phyloP scores from a whole-genome alignment of 495 filamentous ascomycete genomes.

The Lasiosphaeriaceae sp. region DNA sequence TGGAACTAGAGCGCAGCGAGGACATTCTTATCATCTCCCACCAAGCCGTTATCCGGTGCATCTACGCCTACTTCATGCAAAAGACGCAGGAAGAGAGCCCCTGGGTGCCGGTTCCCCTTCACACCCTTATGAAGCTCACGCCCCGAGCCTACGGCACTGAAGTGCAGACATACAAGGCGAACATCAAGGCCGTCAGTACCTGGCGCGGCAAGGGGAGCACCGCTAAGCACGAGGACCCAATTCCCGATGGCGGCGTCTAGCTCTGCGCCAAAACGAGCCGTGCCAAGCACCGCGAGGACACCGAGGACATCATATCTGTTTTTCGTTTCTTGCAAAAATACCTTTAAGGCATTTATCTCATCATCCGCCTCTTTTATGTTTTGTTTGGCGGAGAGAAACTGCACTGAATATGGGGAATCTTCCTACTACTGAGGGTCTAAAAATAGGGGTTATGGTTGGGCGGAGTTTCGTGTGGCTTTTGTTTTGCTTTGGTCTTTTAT shows the following conservation, averaged over 20 bases:
- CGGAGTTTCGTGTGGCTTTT: too few relatives aligned
- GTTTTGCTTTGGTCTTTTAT: too few relatives aligned
- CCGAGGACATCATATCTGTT: too few relatives aligned
- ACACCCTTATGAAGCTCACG: slow-evolving; percentile 93
- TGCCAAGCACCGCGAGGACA: too few relatives aligned
- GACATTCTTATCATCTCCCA: slow-evolving; percentile 98
- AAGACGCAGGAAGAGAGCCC: slow-evolving; percentile 85
- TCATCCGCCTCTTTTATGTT: too few relatives aligned
- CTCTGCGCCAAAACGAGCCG: not conserved
- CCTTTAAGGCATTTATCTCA: too few relatives aligned
- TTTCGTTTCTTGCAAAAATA: too few relatives aligned
- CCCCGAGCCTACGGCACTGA: slow-evolving; percentile 91
- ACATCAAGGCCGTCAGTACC: slow-evolving; percentile 91
- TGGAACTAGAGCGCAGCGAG: slow-evolving; percentile 93
- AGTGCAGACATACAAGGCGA: slow-evolving; percentile 78
- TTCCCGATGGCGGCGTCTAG: slow-evolving; percentile 34
- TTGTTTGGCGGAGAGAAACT: too few relatives aligned
- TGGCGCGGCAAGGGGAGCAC: slow-evolving; percentile 89
- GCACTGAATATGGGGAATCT: too few relatives aligned
- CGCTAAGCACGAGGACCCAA: slow-evolving; percentile 62
- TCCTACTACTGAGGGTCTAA: too few relatives aligned
- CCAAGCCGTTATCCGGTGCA: slow-evolving; percentile 92
- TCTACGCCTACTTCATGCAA: slow-evolving; percentile 98
- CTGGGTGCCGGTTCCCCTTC: slow-evolving; percentile 91
- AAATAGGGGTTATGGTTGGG: too few relatives aligned